Percentiles rank a stretch among this genome's conserved stretches.
Evolutionary conservation across 1,139 yeast species (phyloP).

Genomic region (Suzukiozyma palmioleophila): DNA sequence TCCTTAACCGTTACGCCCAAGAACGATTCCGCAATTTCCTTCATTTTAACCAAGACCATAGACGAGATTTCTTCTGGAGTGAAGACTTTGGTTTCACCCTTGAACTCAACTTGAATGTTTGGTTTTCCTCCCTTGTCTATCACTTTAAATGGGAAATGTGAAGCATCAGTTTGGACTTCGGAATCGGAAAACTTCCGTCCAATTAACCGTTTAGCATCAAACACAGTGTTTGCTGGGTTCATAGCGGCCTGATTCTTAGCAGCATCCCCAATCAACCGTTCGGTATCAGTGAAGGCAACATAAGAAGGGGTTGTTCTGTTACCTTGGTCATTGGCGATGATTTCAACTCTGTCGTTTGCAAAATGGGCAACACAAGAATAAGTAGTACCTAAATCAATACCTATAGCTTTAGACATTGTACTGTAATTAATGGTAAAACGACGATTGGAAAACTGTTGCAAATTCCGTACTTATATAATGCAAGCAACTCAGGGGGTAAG

Average conservation of each 20-base stretch:
- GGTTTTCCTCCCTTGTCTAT: slow-evolving; percentile 58
- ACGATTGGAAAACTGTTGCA: not conserved
- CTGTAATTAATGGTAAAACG: not conserved
- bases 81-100: slow-evolving; percentile 61
- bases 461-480: not conserved
- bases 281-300: slow-evolving; percentile 65
- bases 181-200: slow-evolving; percentile 60
- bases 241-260: slow-evolving; percentile 72
- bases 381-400: slow-evolving; percentile 80
- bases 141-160: slow-evolving; percentile 63
- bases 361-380: slow-evolving; percentile 78
- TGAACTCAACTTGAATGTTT: slow-evolving; percentile 55
- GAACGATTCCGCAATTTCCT: slow-evolving; percentile 61
- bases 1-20: slow-evolving; percentile 60
- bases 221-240: slow-evolving; percentile 62
- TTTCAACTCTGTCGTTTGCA: slow-evolving; percentile 64
- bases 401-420: slow-evolving; percentile 64
- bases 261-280: slow-evolving; percentile 67
- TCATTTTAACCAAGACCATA: slow-evolving; percentile 63
- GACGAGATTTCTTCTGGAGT: slow-evolving; percentile 67
- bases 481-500: not conserved
- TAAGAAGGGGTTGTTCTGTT: slow-evolving; percentile 69
- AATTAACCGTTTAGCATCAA: slow-evolving; percentile 65
- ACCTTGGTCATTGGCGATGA: slow-evolving; percentile 63
- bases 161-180: slow-evolving; percentile 53